Evolutionary conservation across 108 stramenopile species (phyloP).

Genomic region (Pseudonitzschia multiseries): DNA sequence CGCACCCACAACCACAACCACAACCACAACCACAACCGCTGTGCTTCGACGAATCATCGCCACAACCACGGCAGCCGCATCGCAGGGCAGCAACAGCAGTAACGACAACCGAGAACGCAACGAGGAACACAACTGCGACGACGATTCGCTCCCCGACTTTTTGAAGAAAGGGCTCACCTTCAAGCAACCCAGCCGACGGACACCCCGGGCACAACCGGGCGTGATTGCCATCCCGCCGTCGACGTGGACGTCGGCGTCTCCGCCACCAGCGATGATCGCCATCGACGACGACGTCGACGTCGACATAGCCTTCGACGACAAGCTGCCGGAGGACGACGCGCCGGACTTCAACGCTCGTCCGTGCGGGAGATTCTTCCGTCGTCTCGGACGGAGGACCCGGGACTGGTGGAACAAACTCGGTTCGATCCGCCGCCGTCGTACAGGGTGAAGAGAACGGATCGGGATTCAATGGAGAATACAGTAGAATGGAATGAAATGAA

Average conservation of each 20-base stretch:
- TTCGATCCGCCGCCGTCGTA: neutral
- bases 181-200: neutral
- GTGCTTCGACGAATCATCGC: no score
- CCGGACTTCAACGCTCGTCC: neutral
- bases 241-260: neutral
- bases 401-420: neutral
- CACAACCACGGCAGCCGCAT: no score
- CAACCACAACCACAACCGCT: no score
- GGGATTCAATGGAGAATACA: no score
- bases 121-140: neutral
- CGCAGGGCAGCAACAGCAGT: no score
- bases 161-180: neutral
- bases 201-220: neutral
- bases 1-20: no score
- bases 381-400: neutral
- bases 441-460: neutral
- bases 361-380: neutral
- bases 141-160: neutral
- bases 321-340: no score
- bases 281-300: no score
- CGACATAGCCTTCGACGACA: no score
- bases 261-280: no score
- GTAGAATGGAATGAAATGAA: no score
- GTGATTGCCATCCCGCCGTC: neutral
- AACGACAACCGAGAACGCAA: neutral